A percentile compares a stretch with the other conserved stretches of the same genome.
Conservation (phyloP, 768 basidiomycete genomes). For the Pisolithus albus region DNA sequence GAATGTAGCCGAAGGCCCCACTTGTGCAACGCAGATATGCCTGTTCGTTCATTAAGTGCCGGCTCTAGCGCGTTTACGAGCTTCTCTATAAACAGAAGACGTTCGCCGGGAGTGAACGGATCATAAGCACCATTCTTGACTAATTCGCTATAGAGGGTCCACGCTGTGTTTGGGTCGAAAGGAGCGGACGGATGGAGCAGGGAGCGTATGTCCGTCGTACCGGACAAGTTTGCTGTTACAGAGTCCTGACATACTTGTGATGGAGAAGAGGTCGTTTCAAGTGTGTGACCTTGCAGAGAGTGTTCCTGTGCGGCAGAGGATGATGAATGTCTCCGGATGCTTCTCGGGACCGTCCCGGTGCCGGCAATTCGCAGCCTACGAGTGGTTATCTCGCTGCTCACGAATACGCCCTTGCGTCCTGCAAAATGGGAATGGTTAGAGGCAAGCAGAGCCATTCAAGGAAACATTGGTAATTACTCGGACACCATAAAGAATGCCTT, state of each 20-base stretch:
- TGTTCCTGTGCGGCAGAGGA: conserved; percentile 11
- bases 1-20: conserved; percentile 36
- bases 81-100: conserved; percentile 22
- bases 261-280: conserved; percentile 2
- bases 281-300: conserved; percentile 6
- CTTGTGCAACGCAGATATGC: conserved; percentile 17
- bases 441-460: background rate
- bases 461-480: conserved; percentile 24
- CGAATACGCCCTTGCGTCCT: conserved; percentile 31
- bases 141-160: conserved; percentile 31
- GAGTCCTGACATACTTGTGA: conserved; percentile 5
- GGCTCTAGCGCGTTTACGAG: conserved; percentile 13
- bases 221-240: background rate
- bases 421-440: conserved; percentile 6
- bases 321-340: conserved; percentile 17
- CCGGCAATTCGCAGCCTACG: conserved; percentile 15
- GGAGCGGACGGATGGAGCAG: conserved; percentile 13
- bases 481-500: conserved; percentile 40
- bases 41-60: conserved; percentile 7
- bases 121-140: conserved; percentile 1
- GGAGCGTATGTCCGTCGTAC: conserved; percentile 11
- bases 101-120: conserved; percentile 17
- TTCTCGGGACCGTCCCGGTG: conserved; percentile 11
- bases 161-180: conserved; percentile 34
- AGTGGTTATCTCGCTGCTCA: conserved; percentile 31